These are phyloP conservation scores for Solanum dulcamara DNA, from an alignment of 257 asterid genomes.

Conservation along the genomic window DNA sequence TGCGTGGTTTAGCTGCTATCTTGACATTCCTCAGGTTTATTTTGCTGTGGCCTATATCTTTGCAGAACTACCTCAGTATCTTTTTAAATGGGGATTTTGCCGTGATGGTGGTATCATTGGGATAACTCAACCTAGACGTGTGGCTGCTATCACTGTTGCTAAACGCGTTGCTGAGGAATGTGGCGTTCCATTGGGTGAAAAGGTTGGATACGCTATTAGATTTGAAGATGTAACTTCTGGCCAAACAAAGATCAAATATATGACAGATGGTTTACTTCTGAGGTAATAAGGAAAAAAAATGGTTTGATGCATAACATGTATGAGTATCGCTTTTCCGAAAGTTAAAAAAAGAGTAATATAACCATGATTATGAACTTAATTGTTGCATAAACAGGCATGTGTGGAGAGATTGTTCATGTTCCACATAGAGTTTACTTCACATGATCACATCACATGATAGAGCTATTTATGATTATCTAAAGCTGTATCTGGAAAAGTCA, in stretches of 20 bases:
- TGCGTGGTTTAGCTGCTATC: neutral
- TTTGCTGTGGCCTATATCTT: neutral
- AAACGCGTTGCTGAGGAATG: slow-evolving; percentile 94
- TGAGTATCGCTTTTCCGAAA: neutral
- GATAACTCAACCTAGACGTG: slow-evolving; percentile 95
- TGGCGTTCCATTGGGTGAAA: slow-evolving; percentile 68
- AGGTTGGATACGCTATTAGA: slow-evolving; percentile 87
- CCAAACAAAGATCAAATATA: slow-evolving; percentile 76
- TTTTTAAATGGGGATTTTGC: slow-evolving; percentile 71
- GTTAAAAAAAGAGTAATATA: neutral
- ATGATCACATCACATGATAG: neutral
- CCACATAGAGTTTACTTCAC: neutral
- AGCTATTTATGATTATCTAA: neutral
- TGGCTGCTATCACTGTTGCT: slow-evolving; percentile 93
- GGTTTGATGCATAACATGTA: neutral
- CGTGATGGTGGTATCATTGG: slow-evolving; percentile 78
- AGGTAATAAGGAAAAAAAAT: slow-evolving; percentile 35
- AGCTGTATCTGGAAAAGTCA: neutral
- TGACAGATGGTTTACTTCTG: slow-evolving; percentile 92
- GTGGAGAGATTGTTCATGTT: neutral
- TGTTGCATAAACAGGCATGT: neutral
- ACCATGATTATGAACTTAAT: neutral
- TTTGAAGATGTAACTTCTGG: slow-evolving; percentile 81
- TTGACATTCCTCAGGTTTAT: neutral
- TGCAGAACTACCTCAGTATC: slow-evolving; percentile 89